Conservation (phyloP, 129 eudicot species). For the Flaveria linearis region DNA sequence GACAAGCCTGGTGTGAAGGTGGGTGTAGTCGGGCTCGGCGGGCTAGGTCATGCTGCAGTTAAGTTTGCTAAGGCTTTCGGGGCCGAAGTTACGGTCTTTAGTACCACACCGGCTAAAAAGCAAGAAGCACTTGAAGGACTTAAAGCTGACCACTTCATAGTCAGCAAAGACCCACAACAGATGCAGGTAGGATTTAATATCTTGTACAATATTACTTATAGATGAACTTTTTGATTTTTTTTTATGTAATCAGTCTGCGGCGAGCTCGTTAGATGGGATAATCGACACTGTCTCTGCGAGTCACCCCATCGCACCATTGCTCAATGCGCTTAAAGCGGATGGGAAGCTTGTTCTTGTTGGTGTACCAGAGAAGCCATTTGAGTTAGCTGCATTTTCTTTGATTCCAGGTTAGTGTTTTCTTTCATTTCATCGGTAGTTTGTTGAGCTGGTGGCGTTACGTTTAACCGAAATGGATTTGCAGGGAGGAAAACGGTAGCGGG, state of each 20-base stretch:
- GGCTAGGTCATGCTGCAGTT: constrained; percentile 55
- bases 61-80: constrained; percentile 65
- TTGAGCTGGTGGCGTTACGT: background rate
- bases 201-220: background rate
- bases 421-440: background rate
- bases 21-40: constrained; percentile 68
- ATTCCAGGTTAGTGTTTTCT: constrained; percentile 33
- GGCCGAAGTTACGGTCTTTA: constrained; percentile 53
- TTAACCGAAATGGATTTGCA: constrained; percentile 1
- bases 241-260: constrained; percentile 34
- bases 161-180: constrained; percentile 43
- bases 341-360: constrained; percentile 64
- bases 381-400: constrained; percentile 41
- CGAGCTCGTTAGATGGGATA: constrained; percentile 50
- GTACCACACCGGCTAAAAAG: constrained; percentile 45
- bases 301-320: constrained; percentile 49
- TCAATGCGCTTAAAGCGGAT: constrained; percentile 44
- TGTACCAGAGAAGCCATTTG: constrained; percentile 51
- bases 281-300: constrained; percentile 57
- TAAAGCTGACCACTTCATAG: constrained; percentile 49
- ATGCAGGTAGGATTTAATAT: constrained; percentile 37
- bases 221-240: background rate
- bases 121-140: constrained; percentile 49
- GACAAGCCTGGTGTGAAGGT: constrained; percentile 52
- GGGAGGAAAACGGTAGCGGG: constrained; percentile 52